These are phyloP conservation scores for Tylopilus cervinicoccineus DNA, from an alignment of 768 basidiomycete genomes.

Conservation along the genomic window DNA sequence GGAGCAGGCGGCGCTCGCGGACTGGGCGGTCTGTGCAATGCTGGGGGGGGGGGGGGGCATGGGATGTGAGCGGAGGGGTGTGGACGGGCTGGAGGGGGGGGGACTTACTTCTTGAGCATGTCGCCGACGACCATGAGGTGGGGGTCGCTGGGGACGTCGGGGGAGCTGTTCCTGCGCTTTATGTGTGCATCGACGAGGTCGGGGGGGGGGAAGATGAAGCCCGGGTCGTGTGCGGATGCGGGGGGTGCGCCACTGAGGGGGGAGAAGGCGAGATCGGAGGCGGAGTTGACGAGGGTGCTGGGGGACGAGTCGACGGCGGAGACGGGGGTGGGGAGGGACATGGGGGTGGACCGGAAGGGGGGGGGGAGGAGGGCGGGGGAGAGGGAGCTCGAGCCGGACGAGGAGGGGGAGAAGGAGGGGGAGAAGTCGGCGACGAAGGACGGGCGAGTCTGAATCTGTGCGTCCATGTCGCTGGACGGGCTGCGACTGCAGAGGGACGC, in stretches of 20 bases:
- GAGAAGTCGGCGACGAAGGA: conserved; percentile 37
- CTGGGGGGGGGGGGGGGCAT: conserved; percentile 35
- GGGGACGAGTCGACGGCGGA: conserved; percentile 19
- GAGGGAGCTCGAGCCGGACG: conserved; percentile 24
- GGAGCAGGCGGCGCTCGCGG: too few relatives aligned
- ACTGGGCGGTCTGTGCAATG: conserved; percentile 58
- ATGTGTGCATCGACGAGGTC: conserved; percentile 22
- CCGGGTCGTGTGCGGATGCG: conserved; percentile 14
- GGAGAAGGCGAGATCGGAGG: conserved; percentile 26
- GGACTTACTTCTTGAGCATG: conserved; percentile 51
- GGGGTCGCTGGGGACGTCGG: conserved; percentile 37
- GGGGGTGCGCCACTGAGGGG: conserved; percentile 10
- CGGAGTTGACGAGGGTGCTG: conserved; percentile 15
- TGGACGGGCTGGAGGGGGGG: background rate
- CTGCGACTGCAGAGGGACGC: too few relatives aligned
- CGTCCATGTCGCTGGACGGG: too few relatives aligned
- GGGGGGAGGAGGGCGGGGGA: conserved; percentile 23
- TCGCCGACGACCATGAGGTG: conserved; percentile 49
- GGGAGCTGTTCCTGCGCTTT: conserved; percentile 14
- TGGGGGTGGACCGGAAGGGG: conserved; percentile 4
- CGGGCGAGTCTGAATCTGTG: too few relatives aligned
- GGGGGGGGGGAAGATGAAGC: conserved; percentile 24
- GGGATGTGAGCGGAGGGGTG: conserved; percentile 10
- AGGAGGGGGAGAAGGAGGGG: conserved; percentile 5
- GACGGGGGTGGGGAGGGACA: conserved; percentile 10